These are phyloP conservation scores for Rhodotorula sp. DNA, from an alignment of 1,284 basidiomycete genomes.

Conservation along the genomic window DNA sequence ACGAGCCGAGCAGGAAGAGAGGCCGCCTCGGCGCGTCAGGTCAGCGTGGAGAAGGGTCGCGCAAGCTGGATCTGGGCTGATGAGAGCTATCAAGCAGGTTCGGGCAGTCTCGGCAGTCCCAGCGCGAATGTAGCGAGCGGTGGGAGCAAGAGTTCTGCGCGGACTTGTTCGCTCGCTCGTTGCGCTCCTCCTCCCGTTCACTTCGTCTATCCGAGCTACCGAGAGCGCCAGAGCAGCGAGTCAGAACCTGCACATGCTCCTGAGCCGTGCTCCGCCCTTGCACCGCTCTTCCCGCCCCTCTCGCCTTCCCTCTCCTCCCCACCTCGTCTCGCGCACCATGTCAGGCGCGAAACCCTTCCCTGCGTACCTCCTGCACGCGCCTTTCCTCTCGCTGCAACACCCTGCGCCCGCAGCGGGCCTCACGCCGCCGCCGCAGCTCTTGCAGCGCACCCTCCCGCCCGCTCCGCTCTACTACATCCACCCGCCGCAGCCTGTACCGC, in stretches of 20 bases:
- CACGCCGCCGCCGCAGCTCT: not conserved
- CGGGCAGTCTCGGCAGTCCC: too few species aligned
- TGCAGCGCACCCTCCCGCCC: constrained; percentile 28
- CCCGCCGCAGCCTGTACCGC: not conserved
- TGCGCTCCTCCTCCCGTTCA: too few species aligned
- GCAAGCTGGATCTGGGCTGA: too few species aligned
- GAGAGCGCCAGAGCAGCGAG: not conserved
- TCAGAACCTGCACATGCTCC: not conserved
- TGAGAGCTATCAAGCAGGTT: too few species aligned
- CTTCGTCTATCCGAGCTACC: too few species aligned
- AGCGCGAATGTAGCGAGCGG: too few species aligned
- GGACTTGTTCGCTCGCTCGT: too few species aligned
- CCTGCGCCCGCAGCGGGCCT: not conserved
- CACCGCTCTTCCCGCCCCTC: not conserved
- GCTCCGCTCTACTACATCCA: constrained; percentile 27
- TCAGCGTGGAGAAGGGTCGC: too few species aligned
- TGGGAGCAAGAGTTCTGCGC: too few species aligned
- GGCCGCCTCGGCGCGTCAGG: too few species aligned
- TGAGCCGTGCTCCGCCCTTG: not conserved
- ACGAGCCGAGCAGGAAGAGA: too few species aligned
- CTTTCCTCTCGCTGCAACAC: constrained; percentile 21
- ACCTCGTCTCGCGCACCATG: not conserved
- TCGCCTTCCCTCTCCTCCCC: not conserved
- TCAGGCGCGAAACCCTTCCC: not conserved
- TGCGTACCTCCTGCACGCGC: constrained; percentile 26